These are phyloP conservation scores for Curvularia sp. DNA, from an alignment of 2,329 filamentous ascomycete genomes.

Conservation along the genomic window DNA sequence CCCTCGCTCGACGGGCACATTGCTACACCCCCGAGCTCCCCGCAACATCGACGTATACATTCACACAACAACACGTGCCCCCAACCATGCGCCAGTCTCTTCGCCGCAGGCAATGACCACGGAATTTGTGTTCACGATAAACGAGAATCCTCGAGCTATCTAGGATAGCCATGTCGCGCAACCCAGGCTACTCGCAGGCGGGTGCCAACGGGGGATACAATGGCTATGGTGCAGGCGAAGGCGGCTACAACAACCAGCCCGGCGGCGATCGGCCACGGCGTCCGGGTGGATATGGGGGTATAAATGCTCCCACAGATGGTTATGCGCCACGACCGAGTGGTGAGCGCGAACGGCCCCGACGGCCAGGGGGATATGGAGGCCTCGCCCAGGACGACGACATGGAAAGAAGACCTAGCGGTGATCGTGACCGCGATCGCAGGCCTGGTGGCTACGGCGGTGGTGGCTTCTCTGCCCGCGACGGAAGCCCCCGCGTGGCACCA, in stretches of 20 bases:
- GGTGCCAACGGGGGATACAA: conserved; percentile 43
- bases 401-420: conserved; percentile 31
- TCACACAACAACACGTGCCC: conserved; percentile 6
- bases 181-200: conserved; percentile 41
- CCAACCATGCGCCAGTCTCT: conserved; percentile 21
- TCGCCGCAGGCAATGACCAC: conserved; percentile 26
- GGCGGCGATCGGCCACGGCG: conserved; percentile 40
- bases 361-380: conserved; percentile 36
- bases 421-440: conserved; percentile 22
- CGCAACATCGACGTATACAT: conserved; percentile 24
- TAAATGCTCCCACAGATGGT: conserved; percentile 29
- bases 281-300: conserved; percentile 42
- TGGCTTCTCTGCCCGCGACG: conserved; percentile 33
- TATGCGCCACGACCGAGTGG: conserved; percentile 26
- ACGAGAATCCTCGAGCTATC: conserved; percentile 14
- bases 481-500: conserved; percentile 40
- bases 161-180: conserved; percentile 46
- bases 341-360: conserved; percentile 30
- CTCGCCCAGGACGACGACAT: conserved; percentile 39
- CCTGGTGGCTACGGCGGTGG: conserved; percentile 49
- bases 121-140: conserved; percentile 3
- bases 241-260: conserved; percentile 28
- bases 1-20: conserved; percentile 2
- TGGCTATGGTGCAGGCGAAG: conserved; percentile 28
- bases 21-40: conserved; percentile 40